phyloP scores from a whole-genome alignment of 371 early-diverging fungal genomes.

The Circinella minor region DNA sequence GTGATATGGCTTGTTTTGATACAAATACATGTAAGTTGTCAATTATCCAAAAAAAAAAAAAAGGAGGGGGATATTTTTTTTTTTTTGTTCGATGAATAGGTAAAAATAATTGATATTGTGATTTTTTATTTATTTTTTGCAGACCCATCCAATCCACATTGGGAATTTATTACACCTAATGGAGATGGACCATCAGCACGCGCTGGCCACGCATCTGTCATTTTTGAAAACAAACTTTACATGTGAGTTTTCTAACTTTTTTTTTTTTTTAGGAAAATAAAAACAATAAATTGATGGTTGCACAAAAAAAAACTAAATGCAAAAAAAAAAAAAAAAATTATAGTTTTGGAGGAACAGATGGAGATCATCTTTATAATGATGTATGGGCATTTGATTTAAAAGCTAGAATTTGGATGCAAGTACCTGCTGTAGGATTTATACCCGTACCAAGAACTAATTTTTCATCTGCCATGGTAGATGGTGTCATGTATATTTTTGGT shows the following conservation, averaged over 20 bases:
- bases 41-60: not conserved
- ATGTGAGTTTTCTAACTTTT: slow-evolving; percentile 66
- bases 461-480: slow-evolving; percentile 68
- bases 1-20: slow-evolving; percentile 74
- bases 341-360: slow-evolving; percentile 79
- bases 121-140: not conserved
- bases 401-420: slow-evolving; percentile 59
- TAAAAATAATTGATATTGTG: too few relatives aligned
- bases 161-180: slow-evolving; percentile 56
- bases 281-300: slow-evolving; percentile 6
- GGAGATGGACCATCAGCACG: slow-evolving; percentile 62
- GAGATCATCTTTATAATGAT: slow-evolving; percentile 71
- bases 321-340: slow-evolving; percentile 1
- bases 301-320: slow-evolving; percentile 16
- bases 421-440: slow-evolving; percentile 65
- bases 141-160: slow-evolving; percentile 29
- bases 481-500: slow-evolving; percentile 78
- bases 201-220: slow-evolving; percentile 62
- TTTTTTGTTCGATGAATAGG: too few relatives aligned
- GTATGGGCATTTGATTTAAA: slow-evolving; percentile 74
- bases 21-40: slow-evolving; percentile 54
- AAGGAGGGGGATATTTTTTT: too few relatives aligned
- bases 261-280: not conserved
- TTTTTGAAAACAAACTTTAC: slow-evolving; percentile 63
- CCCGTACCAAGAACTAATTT: slow-evolving; percentile 72